These are phyloP conservation scores for Talaromyces sp. DNA, from an alignment of 2,329 filamentous ascomycete species.

Conservation along the genomic window DNA sequence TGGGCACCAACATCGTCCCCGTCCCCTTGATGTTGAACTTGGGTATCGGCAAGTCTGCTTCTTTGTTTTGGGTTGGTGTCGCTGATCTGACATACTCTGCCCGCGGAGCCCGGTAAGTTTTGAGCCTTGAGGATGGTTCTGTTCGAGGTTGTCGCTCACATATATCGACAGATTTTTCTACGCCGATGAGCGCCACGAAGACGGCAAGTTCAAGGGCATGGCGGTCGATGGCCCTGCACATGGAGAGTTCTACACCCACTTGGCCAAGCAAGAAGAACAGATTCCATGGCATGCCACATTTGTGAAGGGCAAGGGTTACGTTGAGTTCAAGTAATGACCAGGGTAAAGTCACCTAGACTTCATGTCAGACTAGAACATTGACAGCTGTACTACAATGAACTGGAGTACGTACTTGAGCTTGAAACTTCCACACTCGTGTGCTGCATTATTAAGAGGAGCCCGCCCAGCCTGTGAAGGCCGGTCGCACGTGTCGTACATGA, in stretches of 20 bases:
- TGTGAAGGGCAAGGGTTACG: constrained; percentile 11
- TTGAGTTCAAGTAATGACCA: background rate
- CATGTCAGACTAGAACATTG: background rate
- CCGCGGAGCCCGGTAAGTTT: background rate
- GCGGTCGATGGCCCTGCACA: constrained; percentile 13
- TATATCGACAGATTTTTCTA: constrained; percentile 8
- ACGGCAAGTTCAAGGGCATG: constrained; percentile 15
- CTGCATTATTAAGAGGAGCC: background rate
- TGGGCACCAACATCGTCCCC: background rate
- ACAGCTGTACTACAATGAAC: background rate
- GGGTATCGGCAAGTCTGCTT: constrained; percentile 7
- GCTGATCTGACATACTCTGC: constrained; percentile 2
- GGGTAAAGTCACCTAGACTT: background rate
- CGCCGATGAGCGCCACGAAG: constrained; percentile 11
- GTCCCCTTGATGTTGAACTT: background rate
- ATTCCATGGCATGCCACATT: constrained; percentile 12
- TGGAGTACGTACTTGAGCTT: background rate
- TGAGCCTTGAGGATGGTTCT: background rate
- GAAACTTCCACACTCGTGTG: background rate
- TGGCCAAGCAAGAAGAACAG: constrained; percentile 2
- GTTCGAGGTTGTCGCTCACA: background rate
- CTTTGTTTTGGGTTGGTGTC: background rate
- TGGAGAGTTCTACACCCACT: constrained; percentile 9
- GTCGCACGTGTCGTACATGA: background rate
- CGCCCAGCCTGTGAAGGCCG: no score